Base-by-base conservation (phyloP, 2,329 filamentous ascomycete genomes). In the Bimuria novae-zelandiae region DNA sequence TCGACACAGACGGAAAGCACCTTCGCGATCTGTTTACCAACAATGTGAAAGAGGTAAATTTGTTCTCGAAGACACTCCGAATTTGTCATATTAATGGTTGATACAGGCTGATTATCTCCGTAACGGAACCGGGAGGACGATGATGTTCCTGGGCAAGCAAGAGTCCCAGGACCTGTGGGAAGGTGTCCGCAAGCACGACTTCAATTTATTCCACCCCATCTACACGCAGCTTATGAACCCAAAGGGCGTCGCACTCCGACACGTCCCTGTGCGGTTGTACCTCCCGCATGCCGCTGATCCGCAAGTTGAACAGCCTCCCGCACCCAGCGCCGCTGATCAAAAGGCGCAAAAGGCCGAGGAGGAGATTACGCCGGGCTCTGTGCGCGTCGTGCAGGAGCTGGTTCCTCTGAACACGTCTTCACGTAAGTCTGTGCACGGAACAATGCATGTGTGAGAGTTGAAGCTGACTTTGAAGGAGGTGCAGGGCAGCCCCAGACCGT, bases 241-340 rank as follows among this genome's bases (percentile, higher is more conserved):
- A 3, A 79, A 79, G 17, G 86, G 90, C 1, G 84, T 87, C 32
- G 63, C 62, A 16, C 82, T 97, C 47, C 87, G 87, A 55, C 87
- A 96, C 73, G 81, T 97, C n/a, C 94, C 94, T 0, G 76, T 97
- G 33, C 87, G 92, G 49, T 77, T 97, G 49, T 99, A 97, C 74
- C 85, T 97, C 0, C 84, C 89, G 12, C 67, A 73, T 55, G 64
- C 61, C n/a, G 50, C 44, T 11, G 49, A 52, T 5, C 54, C 45
- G 8, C 14, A 36, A 35, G 36, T 19, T 30, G 40, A 14, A 10
- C 27, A 37, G 8, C 21, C 30, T 12, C 8, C n/a, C 8, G n/a
- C 29, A n/a, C 12, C 36, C 16, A 42, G 22, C 21, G 23, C 12
- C 22, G n/a, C 27, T 4, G 36, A 42, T 33, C 16, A 12, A 14